Percentiles rank a stretch among this genome's conserved stretches.
Conservation (phyloP, 257 asterid genomes). For the Apocynum venetum region DNA sequence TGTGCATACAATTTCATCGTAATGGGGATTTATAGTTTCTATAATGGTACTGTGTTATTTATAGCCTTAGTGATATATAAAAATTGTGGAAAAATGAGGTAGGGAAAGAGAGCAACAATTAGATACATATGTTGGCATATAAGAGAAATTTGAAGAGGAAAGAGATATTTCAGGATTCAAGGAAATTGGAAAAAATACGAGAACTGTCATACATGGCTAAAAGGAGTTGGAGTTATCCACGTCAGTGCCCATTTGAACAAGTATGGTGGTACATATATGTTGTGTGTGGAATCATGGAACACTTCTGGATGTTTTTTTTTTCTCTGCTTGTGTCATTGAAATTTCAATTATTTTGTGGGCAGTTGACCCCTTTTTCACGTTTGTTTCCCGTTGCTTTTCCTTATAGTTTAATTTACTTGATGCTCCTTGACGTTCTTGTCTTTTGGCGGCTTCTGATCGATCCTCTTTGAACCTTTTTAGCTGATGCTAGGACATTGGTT, state of each 20-base stretch:
- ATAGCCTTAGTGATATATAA: not conserved
- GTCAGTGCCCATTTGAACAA: too few relatives aligned
- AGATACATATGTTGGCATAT: not conserved
- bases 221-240: too few relatives aligned
- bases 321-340: not conserved
- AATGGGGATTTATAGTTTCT: too few relatives aligned
- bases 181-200: not conserved
- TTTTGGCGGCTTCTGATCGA: not conserved
- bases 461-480: constrained; percentile 29
- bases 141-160: not conserved
- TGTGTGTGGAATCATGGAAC: not conserved
- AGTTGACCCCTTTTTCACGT: too few relatives aligned
- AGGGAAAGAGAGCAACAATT: not conserved
- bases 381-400: not conserved
- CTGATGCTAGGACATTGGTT: constrained; percentile 97
- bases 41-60: too few relatives aligned
- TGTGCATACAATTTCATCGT: too few relatives aligned
- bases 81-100: not conserved
- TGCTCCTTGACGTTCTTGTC: not conserved
- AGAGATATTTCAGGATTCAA: not conserved
- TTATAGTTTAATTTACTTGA: not conserved
- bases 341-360: not conserved
- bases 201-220: not conserved
- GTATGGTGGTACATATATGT: not conserved
- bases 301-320: not conserved